A percentile compares a stretch with the other conserved stretches of the same genome.
phyloP scores from a whole-genome alignment of 2,329 filamentous ascomycete species.

The Pseudogymnoascus sp. region DNA sequence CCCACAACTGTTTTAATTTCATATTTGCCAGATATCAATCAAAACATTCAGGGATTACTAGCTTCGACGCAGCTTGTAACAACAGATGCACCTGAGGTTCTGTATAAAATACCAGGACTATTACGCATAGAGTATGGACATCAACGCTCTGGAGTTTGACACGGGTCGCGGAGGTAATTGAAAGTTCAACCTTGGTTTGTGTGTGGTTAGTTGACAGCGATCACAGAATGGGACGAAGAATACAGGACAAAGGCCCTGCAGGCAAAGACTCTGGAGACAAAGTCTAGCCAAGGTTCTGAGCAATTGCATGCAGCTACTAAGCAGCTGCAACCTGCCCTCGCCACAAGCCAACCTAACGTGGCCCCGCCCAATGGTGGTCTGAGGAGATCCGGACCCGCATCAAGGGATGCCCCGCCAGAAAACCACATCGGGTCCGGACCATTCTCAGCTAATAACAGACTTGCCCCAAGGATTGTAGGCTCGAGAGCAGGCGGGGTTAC shows the following conservation, averaged over 20 bases:
- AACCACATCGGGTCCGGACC: background rate
- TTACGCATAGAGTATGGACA: background rate
- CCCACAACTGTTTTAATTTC: background rate
- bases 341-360: background rate
- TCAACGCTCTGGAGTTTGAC: background rate
- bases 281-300: background rate
- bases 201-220: background rate
- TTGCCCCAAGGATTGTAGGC: background rate
- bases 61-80: background rate
- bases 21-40: background rate
- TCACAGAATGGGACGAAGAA: slow-evolving; percentile 1
- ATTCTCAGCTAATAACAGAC: background rate
- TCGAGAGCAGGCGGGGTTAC: background rate
- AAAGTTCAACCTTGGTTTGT: background rate
- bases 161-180: background rate
- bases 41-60: background rate
- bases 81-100: background rate
- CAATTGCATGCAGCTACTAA: background rate
- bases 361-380: background rate
- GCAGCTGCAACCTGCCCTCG: too few relatives aligned
- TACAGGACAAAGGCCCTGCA: background rate
- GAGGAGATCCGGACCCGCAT: too few relatives aligned
- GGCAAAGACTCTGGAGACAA: background rate
- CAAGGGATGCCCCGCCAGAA: background rate
- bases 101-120: background rate